Base-by-base conservation (phyloP, 768 basidiomycete genomes). In the Lentinula boryana region DNA sequence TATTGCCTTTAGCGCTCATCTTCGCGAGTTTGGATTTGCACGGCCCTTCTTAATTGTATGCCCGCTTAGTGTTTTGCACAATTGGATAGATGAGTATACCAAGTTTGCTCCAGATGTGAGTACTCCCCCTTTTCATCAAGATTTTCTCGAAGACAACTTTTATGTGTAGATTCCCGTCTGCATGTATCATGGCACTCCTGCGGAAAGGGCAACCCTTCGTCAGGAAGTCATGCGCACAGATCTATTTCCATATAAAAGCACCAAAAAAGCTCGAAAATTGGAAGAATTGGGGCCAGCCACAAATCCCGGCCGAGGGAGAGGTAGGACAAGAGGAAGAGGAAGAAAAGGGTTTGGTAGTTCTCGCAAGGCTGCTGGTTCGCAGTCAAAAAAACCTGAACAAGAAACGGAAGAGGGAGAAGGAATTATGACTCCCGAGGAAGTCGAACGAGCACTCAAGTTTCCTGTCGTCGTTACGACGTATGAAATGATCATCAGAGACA, bases 401-500 rank as follows among this genome's bases (percentile, higher is more conserved):
- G 64, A 64, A 32, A 65, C 64, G 15, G 64, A 68, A 18, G 60
- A 67, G 7, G 64, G 66, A 31, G 68, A 68, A 50, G 62, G 64
- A 43, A 63, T 21, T 7, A 15, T n/a, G n/a, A 53, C 50, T 21
- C 52, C n/a, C 4, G 60, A 64, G 3, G 36, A 64, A 52, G 31
- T 12, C 16, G 18, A 52, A 31, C 49, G 40, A 27, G 58, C 58
- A 8, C 40, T 53, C 6, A 23, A 31, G 15, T 93, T 93, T 69
- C 92, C 92, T 2, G 81, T 93, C n/a, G 84, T 92, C 31, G 70
- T 96, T 16, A 97, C 95, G 4, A 97, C 93, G 2, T 96, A 94
- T 71, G 91, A 98, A 70, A 91, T 98, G 70, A 84, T 95, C 65
- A 95, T 95, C 68, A 89, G 84, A 62, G 91, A 97, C 71, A 83